phyloP scores from a whole-genome alignment of 139 green algal genomes.

The Coelastrella sp. region DNA sequence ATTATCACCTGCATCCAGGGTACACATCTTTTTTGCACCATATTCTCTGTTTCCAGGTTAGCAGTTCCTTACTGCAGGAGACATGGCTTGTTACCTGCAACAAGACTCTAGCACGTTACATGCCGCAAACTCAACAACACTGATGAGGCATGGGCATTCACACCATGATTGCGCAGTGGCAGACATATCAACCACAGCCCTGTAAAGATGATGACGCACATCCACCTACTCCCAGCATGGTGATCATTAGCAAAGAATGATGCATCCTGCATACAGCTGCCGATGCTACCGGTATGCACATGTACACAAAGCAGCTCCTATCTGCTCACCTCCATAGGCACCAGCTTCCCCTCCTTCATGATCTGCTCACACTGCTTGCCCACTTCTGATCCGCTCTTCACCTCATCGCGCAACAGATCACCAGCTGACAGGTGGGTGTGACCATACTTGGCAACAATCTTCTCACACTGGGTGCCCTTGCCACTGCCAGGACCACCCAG shows the following conservation, averaged over 20 bases:
- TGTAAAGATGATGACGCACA: no score
- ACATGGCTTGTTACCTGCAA: no score
- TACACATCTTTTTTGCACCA: not conserved
- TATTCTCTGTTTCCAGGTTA: no score
- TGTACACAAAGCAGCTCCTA: not conserved
- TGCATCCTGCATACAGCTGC: not conserved
- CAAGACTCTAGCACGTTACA: no score
- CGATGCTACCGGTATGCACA: not conserved
- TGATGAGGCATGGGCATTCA: no score
- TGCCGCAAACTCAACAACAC: no score
- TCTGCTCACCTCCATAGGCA: constrained; percentile 66
- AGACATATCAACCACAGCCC: no score
- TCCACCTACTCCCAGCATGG: no score
- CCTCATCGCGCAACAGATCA: constrained; percentile 85
- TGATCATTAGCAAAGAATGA: not conserved
- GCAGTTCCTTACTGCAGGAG: not conserved
- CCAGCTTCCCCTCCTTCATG: constrained; percentile 89
- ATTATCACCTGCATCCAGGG: constrained; percentile 68
- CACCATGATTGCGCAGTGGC: no score
- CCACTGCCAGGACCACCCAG: constrained; percentile 88
- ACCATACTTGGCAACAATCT: constrained; percentile 74
- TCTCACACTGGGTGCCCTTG: constrained; percentile 92
- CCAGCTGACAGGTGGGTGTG: constrained; percentile 69
- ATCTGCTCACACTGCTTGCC: constrained; percentile 77
- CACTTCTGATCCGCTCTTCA: constrained; percentile 67